These are phyloP conservation scores for Conringia planisiliqua DNA, from an alignment of 345 rosid genomes.

Conservation along the genomic window DNA sequence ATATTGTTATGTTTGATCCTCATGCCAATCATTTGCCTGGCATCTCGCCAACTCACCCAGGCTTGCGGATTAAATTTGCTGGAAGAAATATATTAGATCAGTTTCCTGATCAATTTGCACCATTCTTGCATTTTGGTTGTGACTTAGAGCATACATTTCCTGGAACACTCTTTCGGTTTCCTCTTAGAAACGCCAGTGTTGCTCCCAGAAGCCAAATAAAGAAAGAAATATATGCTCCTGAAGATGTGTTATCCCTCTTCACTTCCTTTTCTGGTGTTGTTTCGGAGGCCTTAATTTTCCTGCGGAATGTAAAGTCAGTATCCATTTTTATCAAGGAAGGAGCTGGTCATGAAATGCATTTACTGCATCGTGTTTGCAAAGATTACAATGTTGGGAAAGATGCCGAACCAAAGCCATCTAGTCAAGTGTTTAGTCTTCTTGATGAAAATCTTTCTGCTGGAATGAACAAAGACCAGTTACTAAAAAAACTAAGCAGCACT, in stretches of 20 bases:
- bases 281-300: slow-evolving; percentile 78
- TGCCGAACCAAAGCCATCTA: slow-evolving; percentile 41
- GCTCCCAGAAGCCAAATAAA: slow-evolving; percentile 86
- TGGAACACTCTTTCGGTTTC: slow-evolving; percentile 94
- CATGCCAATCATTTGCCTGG: slow-evolving; percentile 95
- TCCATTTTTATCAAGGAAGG: slow-evolving; percentile 85
- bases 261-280: slow-evolving; percentile 70
- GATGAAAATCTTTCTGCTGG: slow-evolving; percentile 54
- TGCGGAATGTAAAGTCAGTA: slow-evolving; percentile 72
- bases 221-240: slow-evolving; percentile 73
- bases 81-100: slow-evolving; percentile 90
- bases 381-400: slow-evolving; percentile 51
- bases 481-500: slow-evolving; percentile 61
- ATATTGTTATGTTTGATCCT: slow-evolving; percentile 96
- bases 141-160: slow-evolving; percentile 78
- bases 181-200: slow-evolving; percentile 68
- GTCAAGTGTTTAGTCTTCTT: slow-evolving; percentile 58
- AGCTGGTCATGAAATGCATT: slow-evolving; percentile 69
- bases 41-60: slow-evolving; percentile 94
- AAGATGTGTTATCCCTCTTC: slow-evolving; percentile 87
- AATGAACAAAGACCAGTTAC: slow-evolving; percentile 71
- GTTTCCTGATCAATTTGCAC: slow-evolving; percentile 96
- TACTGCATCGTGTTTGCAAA: slow-evolving; percentile 67
- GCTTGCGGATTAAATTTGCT: slow-evolving; percentile 80
- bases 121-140: slow-evolving; percentile 91